Conservation (phyloP, 768 basidiomycete species). For the Trametes villosa region DNA sequence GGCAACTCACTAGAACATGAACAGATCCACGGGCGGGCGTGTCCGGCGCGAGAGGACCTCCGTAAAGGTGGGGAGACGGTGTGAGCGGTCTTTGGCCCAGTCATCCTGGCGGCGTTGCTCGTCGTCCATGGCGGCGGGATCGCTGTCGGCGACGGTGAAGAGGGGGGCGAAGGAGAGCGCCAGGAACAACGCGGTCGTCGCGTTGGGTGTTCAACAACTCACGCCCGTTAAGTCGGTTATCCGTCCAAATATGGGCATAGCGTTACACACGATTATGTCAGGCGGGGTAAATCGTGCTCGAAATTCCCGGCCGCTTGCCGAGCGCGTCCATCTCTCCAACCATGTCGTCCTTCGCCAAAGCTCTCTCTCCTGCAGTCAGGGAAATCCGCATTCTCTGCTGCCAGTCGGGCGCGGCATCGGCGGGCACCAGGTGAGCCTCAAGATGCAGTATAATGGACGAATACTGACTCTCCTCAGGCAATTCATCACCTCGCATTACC, state of each 20-base stretch:
- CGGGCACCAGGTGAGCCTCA: constrained; percentile 70
- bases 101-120: constrained; percentile 61
- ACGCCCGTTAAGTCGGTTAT: constrained; percentile 7
- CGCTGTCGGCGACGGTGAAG: constrained; percentile 15
- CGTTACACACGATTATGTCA: neutral
- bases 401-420: constrained; percentile 75
- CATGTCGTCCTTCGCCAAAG: constrained; percentile 61
- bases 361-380: constrained; percentile 75
- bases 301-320: constrained; percentile 5
- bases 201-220: constrained; percentile 20
- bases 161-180: constrained; percentile 14
- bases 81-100: constrained; percentile 69
- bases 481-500: constrained; percentile 78
- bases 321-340: constrained; percentile 8
- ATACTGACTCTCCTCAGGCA: constrained; percentile 50
- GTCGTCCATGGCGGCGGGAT: constrained; percentile 35
- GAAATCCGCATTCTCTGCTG: constrained; percentile 84
- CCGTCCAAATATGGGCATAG: constrained; percentile 8
- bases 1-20: constrained; percentile 93
- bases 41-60: constrained; percentile 93
- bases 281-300: neutral
- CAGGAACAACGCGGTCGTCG: constrained; percentile 23
- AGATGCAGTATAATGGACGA: neutral
- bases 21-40: constrained; percentile 93
- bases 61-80: constrained; percentile 83